Base-by-base conservation (phyloP, 179 eudicot species). In the Pouteria campechiana region DNA sequence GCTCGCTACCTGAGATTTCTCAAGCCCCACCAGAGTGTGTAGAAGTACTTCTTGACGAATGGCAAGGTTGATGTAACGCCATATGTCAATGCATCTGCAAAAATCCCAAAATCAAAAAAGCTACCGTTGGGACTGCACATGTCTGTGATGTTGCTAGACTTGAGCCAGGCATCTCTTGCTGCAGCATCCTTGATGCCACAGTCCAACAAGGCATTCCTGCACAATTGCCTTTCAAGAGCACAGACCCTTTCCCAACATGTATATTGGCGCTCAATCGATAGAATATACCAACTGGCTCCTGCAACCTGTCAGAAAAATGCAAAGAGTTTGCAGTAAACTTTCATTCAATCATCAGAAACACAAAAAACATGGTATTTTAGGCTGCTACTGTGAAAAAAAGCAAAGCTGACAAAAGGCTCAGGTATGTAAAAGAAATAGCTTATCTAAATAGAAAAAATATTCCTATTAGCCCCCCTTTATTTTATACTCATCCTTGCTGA, bases 11-110 rank as follows among this genome's bases (percentile, higher is more conserved):
- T 64, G 10, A 72, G 48, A 41, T 33, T 63, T 44, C 41, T 51
- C 37, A 67, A 30, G 18, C 78, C 78, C 74, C 78, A 68, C 78
- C 74, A 72, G 7, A 67, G 28, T 32, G 70, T 59, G 41, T 52
- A 72, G 38, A 39, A 41, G 52, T 63, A 72, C n/a, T n/a, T n/a
- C 41, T 64, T 68, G 22, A 23, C 32, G 10, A 49, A 17, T 43
- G 68, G 60, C 2, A 11, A 17, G 1, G 59, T 14, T 9, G 33
- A 23, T 14, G 55, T 38, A 39, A 72, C 46, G 1, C 43, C 46
- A 25, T 14, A 41, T 3, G 5, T 29, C 42, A 60, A 12, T 3
- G 74, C 67, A 16, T 60, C 68, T n/a, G 13, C 41, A 41, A 55
- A 68, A 6, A 72, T 68, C 10, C 78, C 74, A 64, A 55, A 67